phyloP scores from a whole-genome alignment of 2,329 filamentous ascomycete species.

The Ophiocordyceps unilateralis region DNA sequence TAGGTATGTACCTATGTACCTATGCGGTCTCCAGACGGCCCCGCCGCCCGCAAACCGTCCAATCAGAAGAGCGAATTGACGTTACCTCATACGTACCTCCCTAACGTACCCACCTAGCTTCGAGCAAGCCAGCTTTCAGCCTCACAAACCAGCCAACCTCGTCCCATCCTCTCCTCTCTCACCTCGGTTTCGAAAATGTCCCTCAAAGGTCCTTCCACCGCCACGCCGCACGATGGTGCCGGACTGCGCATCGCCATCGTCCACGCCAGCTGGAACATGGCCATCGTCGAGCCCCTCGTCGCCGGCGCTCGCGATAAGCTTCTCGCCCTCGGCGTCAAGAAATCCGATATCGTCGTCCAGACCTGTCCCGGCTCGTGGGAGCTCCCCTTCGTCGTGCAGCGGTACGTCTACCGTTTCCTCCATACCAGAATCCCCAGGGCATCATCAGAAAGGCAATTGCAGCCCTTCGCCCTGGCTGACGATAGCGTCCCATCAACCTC shows the following conservation, averaged over 20 bases:
- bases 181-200: conserved; percentile 15
- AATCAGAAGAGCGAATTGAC: neutral
- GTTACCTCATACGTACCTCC: neutral
- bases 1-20: no score
- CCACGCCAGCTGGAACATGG: conserved; percentile 87
- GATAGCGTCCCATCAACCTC: neutral
- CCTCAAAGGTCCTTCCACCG: conserved; percentile 35
- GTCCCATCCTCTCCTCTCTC: neutral
- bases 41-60: neutral
- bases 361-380: conserved; percentile 91
- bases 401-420: no score
- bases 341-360: conserved; percentile 77
- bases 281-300: conserved; percentile 74
- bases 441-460: no score
- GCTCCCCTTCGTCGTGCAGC: conserved; percentile 75
- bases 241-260: conserved; percentile 82
- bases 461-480: no score
- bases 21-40: no score
- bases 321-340: conserved; percentile 60
- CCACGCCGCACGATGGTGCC: conserved; percentile 46
- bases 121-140: neutral
- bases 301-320: conserved; percentile 66
- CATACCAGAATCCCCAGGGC: no score
- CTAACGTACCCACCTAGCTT: no score
- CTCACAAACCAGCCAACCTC: neutral